phyloP scores from a whole-genome alignment of 495 filamentous ascomycete genomes.

The Aspergillus coremiiformis region DNA sequence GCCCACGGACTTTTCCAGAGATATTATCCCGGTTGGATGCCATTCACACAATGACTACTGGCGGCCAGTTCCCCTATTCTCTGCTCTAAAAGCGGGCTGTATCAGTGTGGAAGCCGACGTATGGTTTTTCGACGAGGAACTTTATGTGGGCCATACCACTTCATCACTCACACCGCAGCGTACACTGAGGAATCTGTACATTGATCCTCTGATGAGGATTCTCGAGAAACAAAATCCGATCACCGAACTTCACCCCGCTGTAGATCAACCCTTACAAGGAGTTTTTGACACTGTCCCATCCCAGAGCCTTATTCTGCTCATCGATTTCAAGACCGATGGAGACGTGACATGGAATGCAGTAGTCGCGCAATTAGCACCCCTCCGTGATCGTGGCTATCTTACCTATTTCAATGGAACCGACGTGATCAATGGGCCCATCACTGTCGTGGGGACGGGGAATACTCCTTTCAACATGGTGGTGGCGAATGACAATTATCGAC shows the following conservation, averaged over 20 bases:
- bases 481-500: slow-evolving; percentile 39
- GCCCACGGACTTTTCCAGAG: slow-evolving; percentile 68
- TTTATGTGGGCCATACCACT: slow-evolving; percentile 52
- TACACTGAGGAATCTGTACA: slow-evolving; percentile 49
- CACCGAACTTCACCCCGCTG: slow-evolving; percentile 22
- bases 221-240: slow-evolving; percentile 45
- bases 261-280: slow-evolving; percentile 23
- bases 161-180: slow-evolving; percentile 39
- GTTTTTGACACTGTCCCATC: slow-evolving; percentile 45
- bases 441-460: slow-evolving; percentile 73
- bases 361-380: slow-evolving; percentile 52
- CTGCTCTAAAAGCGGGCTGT: slow-evolving; percentile 58
- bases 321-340: slow-evolving; percentile 63
- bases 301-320: slow-evolving; percentile 57
- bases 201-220: slow-evolving; percentile 46
- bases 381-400: slow-evolving; percentile 58
- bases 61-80: slow-evolving; percentile 64
- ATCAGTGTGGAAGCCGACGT: slow-evolving; percentile 78
- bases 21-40: slow-evolving; percentile 60
- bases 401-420: slow-evolving; percentile 48
- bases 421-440: slow-evolving; percentile 50
- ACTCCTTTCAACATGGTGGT: slow-evolving; percentile 60
- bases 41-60: slow-evolving; percentile 88
- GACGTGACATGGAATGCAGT: slow-evolving; percentile 46
- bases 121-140: slow-evolving; percentile 66